Conservation (phyloP, 2,329 filamentous ascomycete species). For the Dactylellina leptospora region DNA sequence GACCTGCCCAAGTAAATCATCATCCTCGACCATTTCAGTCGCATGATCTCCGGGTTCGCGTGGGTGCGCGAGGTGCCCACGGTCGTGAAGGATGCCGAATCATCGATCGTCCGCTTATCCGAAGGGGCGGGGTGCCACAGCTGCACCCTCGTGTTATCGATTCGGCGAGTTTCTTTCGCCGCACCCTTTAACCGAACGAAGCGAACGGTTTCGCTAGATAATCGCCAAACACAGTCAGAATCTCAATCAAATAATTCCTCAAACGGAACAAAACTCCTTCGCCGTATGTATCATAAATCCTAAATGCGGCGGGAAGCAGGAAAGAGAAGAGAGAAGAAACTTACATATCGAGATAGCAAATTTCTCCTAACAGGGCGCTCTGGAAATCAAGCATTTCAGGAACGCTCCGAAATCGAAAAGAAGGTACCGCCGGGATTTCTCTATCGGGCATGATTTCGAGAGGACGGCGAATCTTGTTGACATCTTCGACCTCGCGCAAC, state of each 20-base stretch:
- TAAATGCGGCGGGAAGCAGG: neutral
- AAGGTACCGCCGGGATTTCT: constrained; percentile 37
- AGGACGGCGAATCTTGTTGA: constrained; percentile 36
- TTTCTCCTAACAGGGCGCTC: constrained; percentile 28
- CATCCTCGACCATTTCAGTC: constrained; percentile 48
- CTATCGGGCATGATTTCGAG: constrained; percentile 48
- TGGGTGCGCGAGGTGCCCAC: constrained; percentile 44
- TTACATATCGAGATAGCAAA: constrained; percentile 52
- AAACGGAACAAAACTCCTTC: constrained; percentile 17
- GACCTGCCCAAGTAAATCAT: constrained; percentile 44
- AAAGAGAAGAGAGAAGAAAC: neutral
- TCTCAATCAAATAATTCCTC: constrained; percentile 8
- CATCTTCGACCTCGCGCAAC: constrained; percentile 45
- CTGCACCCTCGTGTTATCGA: constrained; percentile 48
- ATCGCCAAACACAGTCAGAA: constrained; percentile 13
- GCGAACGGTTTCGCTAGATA: constrained; percentile 43
- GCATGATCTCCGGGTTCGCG: constrained; percentile 43
- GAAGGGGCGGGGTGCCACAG: constrained; percentile 38
- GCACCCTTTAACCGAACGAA: constrained; percentile 47
- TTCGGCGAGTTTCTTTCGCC: constrained; percentile 43
- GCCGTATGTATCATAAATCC: neutral
- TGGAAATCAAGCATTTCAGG: constrained; percentile 51
- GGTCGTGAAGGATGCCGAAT: constrained; percentile 45
- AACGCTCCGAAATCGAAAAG: constrained; percentile 20
- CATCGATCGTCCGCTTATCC: constrained; percentile 26